Conservation (phyloP, 2,329 filamentous ascomycete species). For the Lachnellula arida region DNA sequence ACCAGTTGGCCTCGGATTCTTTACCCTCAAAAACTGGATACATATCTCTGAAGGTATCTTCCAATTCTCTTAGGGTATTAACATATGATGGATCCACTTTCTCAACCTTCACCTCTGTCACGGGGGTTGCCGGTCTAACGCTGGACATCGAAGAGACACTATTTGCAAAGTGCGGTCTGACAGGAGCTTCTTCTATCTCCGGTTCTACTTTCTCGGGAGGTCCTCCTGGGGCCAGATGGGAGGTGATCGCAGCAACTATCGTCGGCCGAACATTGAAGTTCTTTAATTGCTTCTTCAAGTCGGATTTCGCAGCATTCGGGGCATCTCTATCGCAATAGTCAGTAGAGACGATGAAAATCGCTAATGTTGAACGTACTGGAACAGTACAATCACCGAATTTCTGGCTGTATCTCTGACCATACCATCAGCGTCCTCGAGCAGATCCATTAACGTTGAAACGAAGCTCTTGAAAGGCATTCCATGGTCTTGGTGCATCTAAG, state of each 20-base stretch:
- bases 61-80: conserved; percentile 80
- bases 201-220: conserved; percentile 24
- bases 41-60: conserved; percentile 83
- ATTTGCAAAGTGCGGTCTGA: conserved; percentile 43
- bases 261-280: conserved; percentile 80
- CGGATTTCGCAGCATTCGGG: conserved; percentile 77
- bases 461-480: conserved; percentile 77
- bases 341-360: conserved; percentile 1
- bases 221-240: conserved; percentile 58
- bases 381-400: conserved; percentile 77
- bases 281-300: conserved; percentile 81
- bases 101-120: conserved; percentile 61
- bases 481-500: conserved; percentile 74
- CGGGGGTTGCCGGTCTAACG: conserved; percentile 52
- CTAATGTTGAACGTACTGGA: conserved; percentile 51
- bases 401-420: conserved; percentile 83
- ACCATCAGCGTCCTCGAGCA: conserved; percentile 86
- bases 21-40: conserved; percentile 75
- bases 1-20: conserved; percentile 89
- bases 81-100: conserved; percentile 76
- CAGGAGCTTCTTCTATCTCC: conserved; percentile 35
- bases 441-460: conserved; percentile 75
- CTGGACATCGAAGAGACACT: conserved; percentile 44
- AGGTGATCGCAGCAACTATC: conserved; percentile 76
- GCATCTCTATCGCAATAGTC: conserved; percentile 52